Conservation (phyloP, 225 moss, liverwort and hornwort genomes). For the Pleurozium schreberi region DNA sequence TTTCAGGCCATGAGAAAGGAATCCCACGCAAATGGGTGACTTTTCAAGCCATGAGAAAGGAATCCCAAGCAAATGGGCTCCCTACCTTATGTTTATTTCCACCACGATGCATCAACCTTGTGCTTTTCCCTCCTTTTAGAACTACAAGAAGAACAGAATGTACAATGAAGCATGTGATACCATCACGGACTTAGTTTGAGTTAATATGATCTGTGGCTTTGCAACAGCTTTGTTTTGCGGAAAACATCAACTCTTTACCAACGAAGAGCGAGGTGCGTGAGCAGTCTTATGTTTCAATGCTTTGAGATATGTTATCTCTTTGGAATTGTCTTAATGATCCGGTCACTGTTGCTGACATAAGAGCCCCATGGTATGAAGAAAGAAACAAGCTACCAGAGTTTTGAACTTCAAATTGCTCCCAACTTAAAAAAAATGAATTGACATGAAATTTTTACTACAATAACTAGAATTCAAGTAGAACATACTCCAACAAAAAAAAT, state of each 20-base stretch:
- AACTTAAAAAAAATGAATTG: too few species aligned
- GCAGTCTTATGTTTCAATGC: not conserved
- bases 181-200: not conserved
- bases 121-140: not conserved
- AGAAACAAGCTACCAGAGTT: too few species aligned
- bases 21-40: not conserved
- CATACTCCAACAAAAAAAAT: too few species aligned
- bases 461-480: too few species aligned
- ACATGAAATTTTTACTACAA: too few species aligned
- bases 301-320: not conserved
- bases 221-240: slow-evolving; percentile 78
- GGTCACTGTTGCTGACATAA: not conserved
- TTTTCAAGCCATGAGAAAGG: not conserved
- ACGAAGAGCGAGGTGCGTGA: slow-evolving; percentile 54
- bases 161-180: not conserved
- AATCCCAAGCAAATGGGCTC: not conserved
- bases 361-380: not conserved
- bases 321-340: not conserved
- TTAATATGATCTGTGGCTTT: not conserved
- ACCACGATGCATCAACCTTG: not conserved
- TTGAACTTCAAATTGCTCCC: too few species aligned
- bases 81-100: not conserved
- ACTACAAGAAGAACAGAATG: not conserved
- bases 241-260: slow-evolving; percentile 69
- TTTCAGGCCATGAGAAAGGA: not conserved